Base-by-base conservation (phyloP, 768 basidiomycete genomes). In the Omphalotus guepiniiformis region DNA sequence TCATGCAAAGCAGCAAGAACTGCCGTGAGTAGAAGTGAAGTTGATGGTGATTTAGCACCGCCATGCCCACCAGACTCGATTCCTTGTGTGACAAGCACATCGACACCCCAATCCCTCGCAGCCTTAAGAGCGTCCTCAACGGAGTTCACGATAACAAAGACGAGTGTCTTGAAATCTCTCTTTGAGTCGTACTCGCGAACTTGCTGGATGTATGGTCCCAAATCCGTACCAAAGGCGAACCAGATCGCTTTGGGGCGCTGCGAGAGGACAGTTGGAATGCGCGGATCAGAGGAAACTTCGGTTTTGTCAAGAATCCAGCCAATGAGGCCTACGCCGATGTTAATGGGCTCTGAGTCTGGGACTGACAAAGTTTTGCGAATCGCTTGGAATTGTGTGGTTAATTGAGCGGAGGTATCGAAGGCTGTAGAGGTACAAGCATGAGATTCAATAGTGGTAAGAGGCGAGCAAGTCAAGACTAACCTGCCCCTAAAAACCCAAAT, bases 41-140 rank as follows among this genome's bases (percentile, higher is more conserved):
- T 60, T 0, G 74, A 70, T 1, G 67, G 70, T 1, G 75, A 67
- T 18, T 59, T 49, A 0, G 61, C 52, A 21, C 61, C 51, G 2
- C 73, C 75, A 53, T 77, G 76, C 5, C 78, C 78, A 3, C 77
- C 78, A 5, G 75, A 66, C 53, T 80, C 78, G 42, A 28, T 54
- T 79, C 85, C 84, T 74, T 88, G 85, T 0, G 74, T 78, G 4
- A 87, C 79, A 25, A 88, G 50, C 1, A 79, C 75, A 55, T 88
- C 85, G 0, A 72, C 76, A 39, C 70, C 71, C 71, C 72, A 78
- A 3, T 70, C 60, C 15, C 69, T 59, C 22, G 59, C 55, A 6
- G 78, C 80, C 27, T 60, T 47, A 16, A 69, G 57, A 2, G 79
- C 81, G 41, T 75, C 69, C 36, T 70, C 60, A 3, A 70, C 67